A percentile compares a stretch with the other conserved stretches of the same genome.
phyloP scores from a whole-genome alignment of 495 filamentous ascomycete species.

The Letharia columbiana region DNA sequence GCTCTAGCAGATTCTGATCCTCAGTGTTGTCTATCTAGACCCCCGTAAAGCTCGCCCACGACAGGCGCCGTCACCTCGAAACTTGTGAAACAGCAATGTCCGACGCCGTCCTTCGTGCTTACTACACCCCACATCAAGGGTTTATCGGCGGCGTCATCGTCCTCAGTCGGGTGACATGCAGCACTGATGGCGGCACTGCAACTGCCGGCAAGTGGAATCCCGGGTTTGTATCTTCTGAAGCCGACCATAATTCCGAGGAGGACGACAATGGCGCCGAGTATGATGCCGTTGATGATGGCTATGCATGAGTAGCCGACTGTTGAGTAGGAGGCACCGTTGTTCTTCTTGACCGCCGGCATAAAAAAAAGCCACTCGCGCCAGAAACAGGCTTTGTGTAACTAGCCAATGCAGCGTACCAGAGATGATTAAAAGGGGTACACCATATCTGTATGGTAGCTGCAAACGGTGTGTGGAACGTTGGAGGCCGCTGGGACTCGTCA shows the following conservation, averaged over 20 bases:
- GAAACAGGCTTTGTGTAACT: slow-evolving; percentile 35
- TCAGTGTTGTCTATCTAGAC: neutral
- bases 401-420: slow-evolving; percentile 36
- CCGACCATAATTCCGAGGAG: slow-evolving; percentile 23
- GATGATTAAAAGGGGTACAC: slow-evolving; percentile 31
- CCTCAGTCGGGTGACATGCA: slow-evolving; percentile 34
- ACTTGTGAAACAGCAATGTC: slow-evolving; percentile 21
- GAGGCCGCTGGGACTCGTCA: slow-evolving; percentile 34
- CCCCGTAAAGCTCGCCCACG: slow-evolving; percentile 14
- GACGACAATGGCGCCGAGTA: slow-evolving; percentile 25
- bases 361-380: slow-evolving; percentile 26
- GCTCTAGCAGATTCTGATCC: neutral
- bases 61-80: slow-evolving; percentile 18
- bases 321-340: slow-evolving; percentile 9
- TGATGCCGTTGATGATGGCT: slow-evolving; percentile 27
- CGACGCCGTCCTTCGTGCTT: neutral
- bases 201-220: slow-evolving; percentile 35
- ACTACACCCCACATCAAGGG: slow-evolving; percentile 34
- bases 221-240: slow-evolving; percentile 23
- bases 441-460: slow-evolving; percentile 39
- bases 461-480: slow-evolving; percentile 40
- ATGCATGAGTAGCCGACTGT: slow-evolving; percentile 30
- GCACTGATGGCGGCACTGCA: slow-evolving; percentile 40
- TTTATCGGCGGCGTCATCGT: slow-evolving; percentile 16
- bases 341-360: neutral